Percentiles rank a stretch among this genome's conserved stretches.
Evolutionary conservation across 2,329 filamentous ascomycete species (phyloP).

Genomic region (Fusarium drepaniforme): DNA sequence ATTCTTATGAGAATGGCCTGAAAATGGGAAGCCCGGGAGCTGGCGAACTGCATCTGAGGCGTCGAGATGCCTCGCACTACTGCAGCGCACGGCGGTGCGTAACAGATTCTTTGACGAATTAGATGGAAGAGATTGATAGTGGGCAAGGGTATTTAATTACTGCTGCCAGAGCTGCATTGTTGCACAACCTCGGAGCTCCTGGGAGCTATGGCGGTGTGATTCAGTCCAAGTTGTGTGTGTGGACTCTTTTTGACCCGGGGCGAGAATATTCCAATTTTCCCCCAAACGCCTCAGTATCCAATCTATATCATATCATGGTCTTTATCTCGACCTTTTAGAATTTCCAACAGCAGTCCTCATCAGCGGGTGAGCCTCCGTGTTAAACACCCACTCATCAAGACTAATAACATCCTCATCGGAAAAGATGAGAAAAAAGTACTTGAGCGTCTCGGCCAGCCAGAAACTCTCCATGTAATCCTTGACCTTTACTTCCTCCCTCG

Average conservation of each 20-base stretch:
- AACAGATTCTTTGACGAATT: not conserved
- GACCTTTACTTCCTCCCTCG: conserved; percentile 58
- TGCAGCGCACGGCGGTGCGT: not conserved
- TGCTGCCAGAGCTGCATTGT: not conserved
- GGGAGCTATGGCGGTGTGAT: not conserved
- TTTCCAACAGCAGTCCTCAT: conserved; percentile 31
- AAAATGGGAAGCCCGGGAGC: not conserved
- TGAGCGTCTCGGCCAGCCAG: conserved; percentile 80
- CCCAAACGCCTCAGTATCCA: not conserved
- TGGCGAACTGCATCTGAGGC: not conserved
- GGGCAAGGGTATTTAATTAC: not conserved
- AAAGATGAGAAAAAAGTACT: conserved; percentile 82
- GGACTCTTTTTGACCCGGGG: not conserved
- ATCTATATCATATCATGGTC: not conserved
- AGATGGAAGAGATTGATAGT: not conserved
- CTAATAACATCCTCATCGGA: conserved; percentile 72
- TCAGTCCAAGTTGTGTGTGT: not conserved
- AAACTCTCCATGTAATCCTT: conserved; percentile 77
- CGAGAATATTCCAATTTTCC: not conserved
- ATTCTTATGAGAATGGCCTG: not conserved
- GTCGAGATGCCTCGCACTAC: not conserved
- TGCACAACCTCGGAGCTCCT: not conserved
- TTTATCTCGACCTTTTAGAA: not conserved
- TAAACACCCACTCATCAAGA: conserved; percentile 76
- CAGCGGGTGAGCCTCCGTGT: conserved; percentile 65